Evolutionary conservation across 371 early-diverging fungal species (phyloP).

Genomic region (Mortierella sp.): DNA sequence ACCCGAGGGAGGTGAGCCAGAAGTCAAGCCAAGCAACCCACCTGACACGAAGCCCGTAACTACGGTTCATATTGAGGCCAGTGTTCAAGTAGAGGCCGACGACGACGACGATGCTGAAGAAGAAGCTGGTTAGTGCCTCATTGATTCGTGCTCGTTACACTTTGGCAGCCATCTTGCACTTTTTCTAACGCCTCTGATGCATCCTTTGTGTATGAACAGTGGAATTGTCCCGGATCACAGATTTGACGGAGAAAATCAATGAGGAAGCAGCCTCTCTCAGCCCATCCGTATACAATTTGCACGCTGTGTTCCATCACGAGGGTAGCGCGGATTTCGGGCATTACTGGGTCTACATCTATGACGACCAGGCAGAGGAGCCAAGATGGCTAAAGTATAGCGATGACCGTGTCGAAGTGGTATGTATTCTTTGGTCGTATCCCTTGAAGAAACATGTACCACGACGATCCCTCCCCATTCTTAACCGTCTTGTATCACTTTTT

Average conservation of each 20-base stretch:
- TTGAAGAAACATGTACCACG: not conserved
- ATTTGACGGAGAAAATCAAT: constrained; percentile 20
- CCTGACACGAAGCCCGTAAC: too few relatives aligned
- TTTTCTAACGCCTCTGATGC: too few relatives aligned
- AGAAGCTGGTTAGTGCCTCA: too few relatives aligned
- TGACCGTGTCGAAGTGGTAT: constrained; percentile 57
- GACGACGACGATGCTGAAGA: too few relatives aligned
- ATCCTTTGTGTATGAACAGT: constrained; percentile 1
- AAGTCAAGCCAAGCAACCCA: too few relatives aligned
- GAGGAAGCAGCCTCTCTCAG: constrained; percentile 8
- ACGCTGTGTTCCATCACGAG: constrained; percentile 49
- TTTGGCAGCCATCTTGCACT: not conserved
- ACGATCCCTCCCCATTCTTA: not conserved
- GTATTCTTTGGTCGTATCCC: not conserved
- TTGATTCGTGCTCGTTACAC: too few relatives aligned
- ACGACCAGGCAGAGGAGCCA: constrained; percentile 58
- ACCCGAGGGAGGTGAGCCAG: too few relatives aligned
- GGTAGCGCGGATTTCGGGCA: constrained; percentile 84
- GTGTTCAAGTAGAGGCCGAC: too few relatives aligned
- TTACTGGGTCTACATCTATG: constrained; percentile 88
- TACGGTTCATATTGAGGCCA: too few relatives aligned
- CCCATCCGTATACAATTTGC: constrained; percentile 49
- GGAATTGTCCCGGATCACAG: constrained; percentile 14
- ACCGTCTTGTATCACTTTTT: not conserved
- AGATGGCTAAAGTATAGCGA: constrained; percentile 92